Evolutionary conservation across 2,329 filamentous ascomycete genomes (phyloP).

Genomic region (Westerdykella sp.): DNA sequence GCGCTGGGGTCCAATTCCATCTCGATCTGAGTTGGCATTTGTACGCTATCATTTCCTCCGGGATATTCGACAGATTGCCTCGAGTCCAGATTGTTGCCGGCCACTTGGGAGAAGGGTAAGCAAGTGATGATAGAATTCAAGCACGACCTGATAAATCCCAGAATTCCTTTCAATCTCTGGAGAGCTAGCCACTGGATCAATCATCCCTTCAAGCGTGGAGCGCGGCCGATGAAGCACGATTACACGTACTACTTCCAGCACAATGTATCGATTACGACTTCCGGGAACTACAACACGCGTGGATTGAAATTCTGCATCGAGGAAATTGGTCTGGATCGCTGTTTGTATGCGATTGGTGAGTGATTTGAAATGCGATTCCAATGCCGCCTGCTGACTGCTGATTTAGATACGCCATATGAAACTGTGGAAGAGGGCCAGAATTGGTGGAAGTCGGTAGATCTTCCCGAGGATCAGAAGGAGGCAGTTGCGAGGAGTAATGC

Average conservation of each 20-base stretch:
- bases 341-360: conserved; percentile 37
- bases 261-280: conserved; percentile 41
- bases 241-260: conserved; percentile 37
- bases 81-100: conserved; percentile 40
- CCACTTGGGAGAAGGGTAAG: conserved; percentile 39
- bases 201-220: conserved; percentile 38
- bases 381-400: background rate
- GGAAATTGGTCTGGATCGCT: conserved; percentile 36
- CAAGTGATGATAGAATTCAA: background rate
- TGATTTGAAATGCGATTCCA: background rate
- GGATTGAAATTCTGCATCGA: conserved; percentile 40
- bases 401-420: conserved; percentile 24
- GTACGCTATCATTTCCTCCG: conserved; percentile 42
- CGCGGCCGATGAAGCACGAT: conserved; percentile 36
- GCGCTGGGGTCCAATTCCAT: conserved; percentile 34
- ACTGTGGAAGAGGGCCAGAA: conserved; percentile 23
- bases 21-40: conserved; percentile 43
- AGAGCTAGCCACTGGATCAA: conserved; percentile 41
- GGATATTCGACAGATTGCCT: conserved; percentile 41
- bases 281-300: conserved; percentile 38
- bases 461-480: conserved; percentile 22
- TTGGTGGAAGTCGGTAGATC: conserved; percentile 25
- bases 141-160: conserved; percentile 10
- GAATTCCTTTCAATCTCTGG: conserved; percentile 42
- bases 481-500: conserved; percentile 21